A percentile compares a stretch with the other conserved stretches of the same genome.
These are phyloP conservation scores for Bacterosira constricta DNA, from an alignment of 108 stramenopile species.

Conservation along the genomic window DNA sequence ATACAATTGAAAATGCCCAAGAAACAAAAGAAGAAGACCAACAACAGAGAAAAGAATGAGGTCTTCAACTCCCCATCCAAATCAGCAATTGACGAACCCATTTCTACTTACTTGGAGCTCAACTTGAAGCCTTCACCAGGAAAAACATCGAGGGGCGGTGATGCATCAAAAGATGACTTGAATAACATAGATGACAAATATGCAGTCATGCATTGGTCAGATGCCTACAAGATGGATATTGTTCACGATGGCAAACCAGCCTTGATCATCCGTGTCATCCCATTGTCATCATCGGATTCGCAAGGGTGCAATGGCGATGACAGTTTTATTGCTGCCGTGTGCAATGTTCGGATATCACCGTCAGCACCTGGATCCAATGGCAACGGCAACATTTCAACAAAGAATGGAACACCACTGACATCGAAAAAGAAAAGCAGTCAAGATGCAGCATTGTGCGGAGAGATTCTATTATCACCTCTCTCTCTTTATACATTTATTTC, in stretches of 20 bases:
- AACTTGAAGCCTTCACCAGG: neutral
- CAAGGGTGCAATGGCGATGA: neutral
- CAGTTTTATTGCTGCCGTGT: slow-evolving; percentile 1
- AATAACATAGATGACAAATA: slow-evolving; percentile 11
- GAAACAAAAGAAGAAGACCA: neutral
- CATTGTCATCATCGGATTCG: neutral
- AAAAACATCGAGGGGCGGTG: neutral
- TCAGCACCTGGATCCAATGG: neutral
- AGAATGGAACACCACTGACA: slow-evolving; percentile 2
- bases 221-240: slow-evolving; percentile 26
- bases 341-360: slow-evolving; percentile 15
- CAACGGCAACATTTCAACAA: neutral
- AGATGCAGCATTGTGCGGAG: neutral
- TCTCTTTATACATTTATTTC: neutral
- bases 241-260: slow-evolving; percentile 30
- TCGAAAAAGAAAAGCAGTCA: slow-evolving; percentile 1
- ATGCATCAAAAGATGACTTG: neutral
- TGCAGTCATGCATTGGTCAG: slow-evolving; percentile 15
- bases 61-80: neutral
- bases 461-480: neutral
- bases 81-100: neutral
- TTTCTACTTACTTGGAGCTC: slow-evolving; percentile 4
- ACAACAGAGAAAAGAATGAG: neutral
- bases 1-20: neutral
- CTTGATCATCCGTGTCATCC: slow-evolving; percentile 2